Conservation (phyloP, 75 land plant species). For the Pinus tabuliformis region DNA sequence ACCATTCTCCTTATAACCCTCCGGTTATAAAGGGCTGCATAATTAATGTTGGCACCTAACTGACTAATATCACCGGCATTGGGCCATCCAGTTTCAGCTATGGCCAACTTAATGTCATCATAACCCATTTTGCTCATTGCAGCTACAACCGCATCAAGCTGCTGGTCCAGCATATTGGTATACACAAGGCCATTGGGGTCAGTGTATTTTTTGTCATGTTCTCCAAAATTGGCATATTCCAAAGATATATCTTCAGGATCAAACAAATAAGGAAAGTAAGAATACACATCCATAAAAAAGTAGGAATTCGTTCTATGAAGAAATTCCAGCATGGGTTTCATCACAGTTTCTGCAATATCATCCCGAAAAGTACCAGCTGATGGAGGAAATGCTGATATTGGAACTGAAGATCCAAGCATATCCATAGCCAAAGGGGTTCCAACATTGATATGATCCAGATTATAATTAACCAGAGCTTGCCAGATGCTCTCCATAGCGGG, state of each 20-base stretch:
- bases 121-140: slow-evolving; percentile 60
- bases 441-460: slow-evolving; percentile 46
- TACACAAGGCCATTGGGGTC: slow-evolving; percentile 50
- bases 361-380: slow-evolving; percentile 56
- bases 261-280: slow-evolving; percentile 59
- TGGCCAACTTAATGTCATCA: slow-evolving; percentile 34
- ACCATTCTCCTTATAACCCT: slow-evolving; percentile 49
- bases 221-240: slow-evolving; percentile 58
- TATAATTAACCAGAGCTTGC: slow-evolving; percentile 19
- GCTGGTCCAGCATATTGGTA: slow-evolving; percentile 64
- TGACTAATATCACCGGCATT: slow-evolving; percentile 63
- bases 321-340: slow-evolving; percentile 57
- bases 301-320: slow-evolving; percentile 44
- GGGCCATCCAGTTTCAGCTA: slow-evolving; percentile 92
- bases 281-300: slow-evolving; percentile 75
- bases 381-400: slow-evolving; percentile 40
- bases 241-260: slow-evolving; percentile 36
- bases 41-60: slow-evolving; percentile 54
- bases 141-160: slow-evolving; percentile 54
- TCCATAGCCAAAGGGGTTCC: slow-evolving; percentile 72
- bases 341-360: slow-evolving; percentile 35
- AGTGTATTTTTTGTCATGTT: slow-evolving; percentile 16
- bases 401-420: slow-evolving; percentile 30
- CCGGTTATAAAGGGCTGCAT: slow-evolving; percentile 79
- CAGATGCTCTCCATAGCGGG: slow-evolving; percentile 65